Evolutionary conservation across 78 protist genomes (phyloP).

Genomic region (Monocercomonoides exilis): DNA sequence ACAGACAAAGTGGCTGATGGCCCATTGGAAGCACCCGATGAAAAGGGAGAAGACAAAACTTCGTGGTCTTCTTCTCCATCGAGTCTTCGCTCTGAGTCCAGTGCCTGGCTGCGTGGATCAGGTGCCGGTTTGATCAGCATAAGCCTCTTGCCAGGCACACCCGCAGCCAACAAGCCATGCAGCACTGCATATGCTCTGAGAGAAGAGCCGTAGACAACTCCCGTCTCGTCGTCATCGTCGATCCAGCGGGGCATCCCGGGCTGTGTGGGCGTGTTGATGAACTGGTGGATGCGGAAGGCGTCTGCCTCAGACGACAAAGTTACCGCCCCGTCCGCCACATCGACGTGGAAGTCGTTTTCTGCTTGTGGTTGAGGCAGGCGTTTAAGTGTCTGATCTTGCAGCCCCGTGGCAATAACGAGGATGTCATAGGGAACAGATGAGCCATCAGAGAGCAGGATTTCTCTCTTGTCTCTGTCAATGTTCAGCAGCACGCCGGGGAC

Average conservation of each 20-base stretch:
- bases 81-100: background rate
- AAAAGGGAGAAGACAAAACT: no score
- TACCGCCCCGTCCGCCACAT: background rate
- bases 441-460: background rate
- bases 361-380: background rate
- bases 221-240: background rate
- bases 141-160: background rate
- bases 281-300: background rate
- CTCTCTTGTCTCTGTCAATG: slow-evolving; percentile 10
- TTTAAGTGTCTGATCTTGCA: slow-evolving; percentile 24
- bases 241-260: background rate
- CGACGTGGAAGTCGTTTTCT: background rate
- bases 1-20: no score
- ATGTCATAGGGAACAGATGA: slow-evolving; percentile 21
- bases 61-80: background rate
- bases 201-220: slow-evolving; percentile 11
- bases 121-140: background rate
- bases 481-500: background rate
- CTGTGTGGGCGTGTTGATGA: background rate
- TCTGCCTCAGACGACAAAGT: background rate
- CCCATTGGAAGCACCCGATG: no score
- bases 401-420: slow-evolving; percentile 27
- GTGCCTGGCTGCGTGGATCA: background rate
- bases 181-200: slow-evolving; percentile 21
- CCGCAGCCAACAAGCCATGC: background rate